Base-by-base conservation (phyloP, 176 grass and related monocot genomes). In the Aegilops tauschii region DNA sequence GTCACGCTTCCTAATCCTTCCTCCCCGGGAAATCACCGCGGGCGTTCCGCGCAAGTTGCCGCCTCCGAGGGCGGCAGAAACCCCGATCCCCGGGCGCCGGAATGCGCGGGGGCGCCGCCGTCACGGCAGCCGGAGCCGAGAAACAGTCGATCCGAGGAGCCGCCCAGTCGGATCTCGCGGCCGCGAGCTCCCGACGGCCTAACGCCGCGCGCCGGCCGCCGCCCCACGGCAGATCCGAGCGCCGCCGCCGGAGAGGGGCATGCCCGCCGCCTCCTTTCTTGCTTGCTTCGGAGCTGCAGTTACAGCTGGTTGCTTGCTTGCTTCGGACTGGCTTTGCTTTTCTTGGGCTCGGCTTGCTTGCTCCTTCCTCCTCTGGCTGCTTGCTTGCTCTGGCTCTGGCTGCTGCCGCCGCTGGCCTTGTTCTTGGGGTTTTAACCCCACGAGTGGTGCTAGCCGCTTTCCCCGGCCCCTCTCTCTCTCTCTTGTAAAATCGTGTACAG, bases 401-500 rank as follows among this genome's bases (percentile, higher is more conserved):
- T 37, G 1, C 65, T 68, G 20, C 81, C 59, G 72, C 68, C 21
- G 69, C 73, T 85, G 83, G 52, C 80, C 62, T 76, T 88, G 54
- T 89, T 74, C 92, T 92, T 77, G 90, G 93, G 93, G 91, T 90
- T 95, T 93, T 93, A 91, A 95, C 86, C 91, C 86, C 93, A 93
- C 91, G 93, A 95, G 91, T 89, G 86, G 82, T 76, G 88, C 81
- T 90, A 35, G 18, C 20, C 7, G 6, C 56, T 59, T 21, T 59
- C 65, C 73, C 67, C 54, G 32, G 71, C 52, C 82, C 36, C 69
- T 27, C 63, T 35, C 17, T 11, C 73, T 20, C 73, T 10, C 44
- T 18, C 44, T 20, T 17, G 73, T 76, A 76, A 52, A 76, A 76
- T 73, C 21, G 42, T 73, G 34, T 70, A 70, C 45, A 5, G 12